Percentiles rank a stretch among this genome's conserved stretches.
Conservation (phyloP, 2,329 filamentous ascomycete species). For the Fusarium tupiense region DNA sequence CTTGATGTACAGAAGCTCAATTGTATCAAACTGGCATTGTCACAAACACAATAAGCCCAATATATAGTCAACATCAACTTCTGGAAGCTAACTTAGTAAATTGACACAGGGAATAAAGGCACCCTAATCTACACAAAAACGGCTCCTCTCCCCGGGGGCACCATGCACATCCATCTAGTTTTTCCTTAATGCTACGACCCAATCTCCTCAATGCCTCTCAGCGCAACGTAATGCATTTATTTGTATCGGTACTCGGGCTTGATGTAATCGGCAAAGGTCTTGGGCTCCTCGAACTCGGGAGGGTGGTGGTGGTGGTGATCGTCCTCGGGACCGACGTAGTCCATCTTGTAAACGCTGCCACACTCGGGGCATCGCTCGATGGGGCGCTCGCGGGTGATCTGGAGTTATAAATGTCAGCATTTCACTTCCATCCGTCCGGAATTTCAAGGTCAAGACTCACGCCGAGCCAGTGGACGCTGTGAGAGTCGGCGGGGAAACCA, state of each 20-base stretch:
- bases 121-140: slow-evolving; percentile 56
- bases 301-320: slow-evolving; percentile 71
- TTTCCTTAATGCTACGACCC: slow-evolving; percentile 40
- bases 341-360: slow-evolving; percentile 96
- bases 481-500: slow-evolving; percentile 90
- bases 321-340: slow-evolving; percentile 88
- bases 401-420: slow-evolving; percentile 20
- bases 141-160: slow-evolving; percentile 37
- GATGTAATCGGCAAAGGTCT: slow-evolving; percentile 96
- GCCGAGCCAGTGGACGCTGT: slow-evolving; percentile 89
- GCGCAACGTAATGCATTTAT: slow-evolving; percentile 48
- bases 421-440: slow-evolving; percentile 25
- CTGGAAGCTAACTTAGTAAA: slow-evolving; percentile 47
- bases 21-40: background rate
- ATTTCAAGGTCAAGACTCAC: slow-evolving; percentile 62
- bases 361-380: slow-evolving; percentile 97
- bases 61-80: slow-evolving; percentile 41
- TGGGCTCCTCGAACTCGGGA: slow-evolving; percentile 81
- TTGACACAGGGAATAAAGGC: slow-evolving; percentile 49
- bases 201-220: slow-evolving; percentile 14
- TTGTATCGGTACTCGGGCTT: slow-evolving; percentile 91
- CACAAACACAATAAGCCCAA: background rate
- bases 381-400: slow-evolving; percentile 90
- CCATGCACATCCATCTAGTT: slow-evolving; percentile 38
- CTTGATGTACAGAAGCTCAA: background rate